Evolutionary conservation across 768 basidiomycete genomes (phyloP).

Genomic region (Hericium alpestre): DNA sequence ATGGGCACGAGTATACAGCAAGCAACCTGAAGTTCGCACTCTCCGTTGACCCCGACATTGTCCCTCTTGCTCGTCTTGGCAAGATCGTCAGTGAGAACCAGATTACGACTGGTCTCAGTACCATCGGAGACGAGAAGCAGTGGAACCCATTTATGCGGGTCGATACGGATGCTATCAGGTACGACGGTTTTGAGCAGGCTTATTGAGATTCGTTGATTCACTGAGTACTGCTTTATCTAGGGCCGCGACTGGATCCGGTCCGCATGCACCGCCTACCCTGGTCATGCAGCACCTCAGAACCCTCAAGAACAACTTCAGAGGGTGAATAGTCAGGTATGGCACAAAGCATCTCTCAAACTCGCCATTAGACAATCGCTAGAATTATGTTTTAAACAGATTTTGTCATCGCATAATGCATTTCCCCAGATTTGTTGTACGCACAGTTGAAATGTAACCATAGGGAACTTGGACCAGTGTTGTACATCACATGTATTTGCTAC

Average conservation of each 20-base stretch:
- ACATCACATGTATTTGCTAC: too few relatives aligned
- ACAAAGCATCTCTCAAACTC: too few relatives aligned
- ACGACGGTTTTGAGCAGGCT: slow-evolving; percentile 13
- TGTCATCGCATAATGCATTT: too few relatives aligned
- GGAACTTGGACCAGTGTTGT: too few relatives aligned
- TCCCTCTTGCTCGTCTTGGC: slow-evolving; percentile 47
- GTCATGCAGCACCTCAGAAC: slow-evolving; percentile 71
- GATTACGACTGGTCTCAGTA: slow-evolving; percentile 70
- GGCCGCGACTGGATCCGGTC: slow-evolving; percentile 32
- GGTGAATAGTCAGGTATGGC: slow-evolving; percentile 27
- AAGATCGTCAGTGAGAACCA: slow-evolving; percentile 47
- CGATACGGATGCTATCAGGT: slow-evolving; percentile 52
- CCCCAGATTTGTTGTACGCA: too few relatives aligned
- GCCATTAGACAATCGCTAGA: too few relatives aligned
- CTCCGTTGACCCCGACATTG: slow-evolving; percentile 52
- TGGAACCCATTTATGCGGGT: slow-evolving; percentile 96
- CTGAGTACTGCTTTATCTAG: slow-evolving; percentile 25
- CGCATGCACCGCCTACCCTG: slow-evolving; percentile 34
- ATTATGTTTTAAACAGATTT: too few relatives aligned
- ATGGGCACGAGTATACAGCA: slow-evolving; percentile 88
- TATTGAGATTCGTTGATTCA: background rate
- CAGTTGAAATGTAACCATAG: too few relatives aligned
- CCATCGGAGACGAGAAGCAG: slow-evolving; percentile 85
- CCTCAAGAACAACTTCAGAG: slow-evolving; percentile 76
- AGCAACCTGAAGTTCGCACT: slow-evolving; percentile 64